Evolutionary conservation across 345 rosid genomes (phyloP), one percentile per base, ranked within the genome.

Genomic region (Noccaea caerulescens): DNA sequence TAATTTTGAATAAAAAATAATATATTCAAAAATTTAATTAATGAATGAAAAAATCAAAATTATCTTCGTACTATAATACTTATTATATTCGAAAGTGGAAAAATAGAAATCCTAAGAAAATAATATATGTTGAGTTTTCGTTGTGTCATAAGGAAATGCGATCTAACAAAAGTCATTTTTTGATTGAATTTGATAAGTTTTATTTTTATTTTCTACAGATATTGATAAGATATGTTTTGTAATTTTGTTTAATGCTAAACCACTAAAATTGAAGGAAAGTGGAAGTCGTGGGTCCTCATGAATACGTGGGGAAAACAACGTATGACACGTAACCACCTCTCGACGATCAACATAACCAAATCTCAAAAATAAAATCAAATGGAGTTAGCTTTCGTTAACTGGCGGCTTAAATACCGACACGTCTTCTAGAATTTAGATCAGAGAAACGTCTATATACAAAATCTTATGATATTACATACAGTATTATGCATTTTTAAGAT

Each of bases 231-330:
- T 68, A 68, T 6, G 78, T 16, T 33, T 27, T 27, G 30, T 27
- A 27, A 4, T 27, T 37, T 52, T 45, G 16, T 9, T 62, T 62
- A 44, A 62, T 34, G 38, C 6, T 36, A 61, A 61, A 62, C 79
- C 65, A 75, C 62, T 75, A 30, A 53, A 49, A 54, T 9, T 18
- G 32, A 62, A 68, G 59, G 27, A 47, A 61, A 75, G 69, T 60
- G 78, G 49, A 14, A 12, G 36, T 46, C 14, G 52, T 61, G 79
- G 79, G 74, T 47, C 65, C 58, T 67, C 16, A 59, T 67, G 13
- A 52, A 30, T 11, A 74, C 66, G 27, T 50, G 60, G 8, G 68
- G 66, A 42, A 32, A 59, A 52, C 11, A 14, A 54, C 49, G 16
- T 58, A 12, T 37, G 64, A 37, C 25, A 13, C 70, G 56, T 71